A percentile compares a stretch with the other conserved stretches of the same genome.
These are phyloP conservation scores for Raphanus hybrid DNA, from an alignment of 441 rosid species.

Conservation along the genomic window DNA sequence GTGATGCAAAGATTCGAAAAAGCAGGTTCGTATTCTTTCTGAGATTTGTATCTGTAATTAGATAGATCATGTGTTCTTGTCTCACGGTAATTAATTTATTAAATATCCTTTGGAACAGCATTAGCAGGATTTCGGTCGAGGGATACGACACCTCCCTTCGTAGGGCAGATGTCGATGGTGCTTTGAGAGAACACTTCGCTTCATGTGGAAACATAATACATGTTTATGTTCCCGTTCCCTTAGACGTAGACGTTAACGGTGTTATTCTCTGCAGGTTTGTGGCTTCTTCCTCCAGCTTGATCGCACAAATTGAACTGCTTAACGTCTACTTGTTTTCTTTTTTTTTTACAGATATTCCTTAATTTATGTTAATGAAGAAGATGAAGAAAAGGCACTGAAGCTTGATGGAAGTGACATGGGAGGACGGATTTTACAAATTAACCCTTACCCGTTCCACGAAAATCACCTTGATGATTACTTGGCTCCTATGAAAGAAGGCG, in stretches of 20 bases:
- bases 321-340: not conserved
- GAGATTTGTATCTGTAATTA: not conserved
- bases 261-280: not conserved
- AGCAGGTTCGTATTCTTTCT: not conserved
- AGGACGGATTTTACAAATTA: not conserved
- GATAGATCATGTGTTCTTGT: not conserved
- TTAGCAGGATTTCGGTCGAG: not conserved
- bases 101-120: not conserved
- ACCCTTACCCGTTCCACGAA: not conserved
- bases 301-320: not conserved
- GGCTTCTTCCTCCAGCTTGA: not conserved
- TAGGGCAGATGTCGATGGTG: not conserved
- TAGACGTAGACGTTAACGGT: not conserved
- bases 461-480: not conserved
- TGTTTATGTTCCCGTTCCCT: not conserved
- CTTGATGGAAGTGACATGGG: constrained; percentile 1
- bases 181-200: not conserved
- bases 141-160: not conserved
- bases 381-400: not conserved
- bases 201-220: not conserved
- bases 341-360: not conserved
- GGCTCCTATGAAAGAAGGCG: not conserved
- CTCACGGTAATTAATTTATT: not conserved
- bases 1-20: not conserved
- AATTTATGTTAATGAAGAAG: not conserved